Percentiles rank a stretch among this genome's conserved stretches.
Conservation (phyloP, 495 filamentous ascomycete genomes). For the Penicillium maclennaniae region DNA sequence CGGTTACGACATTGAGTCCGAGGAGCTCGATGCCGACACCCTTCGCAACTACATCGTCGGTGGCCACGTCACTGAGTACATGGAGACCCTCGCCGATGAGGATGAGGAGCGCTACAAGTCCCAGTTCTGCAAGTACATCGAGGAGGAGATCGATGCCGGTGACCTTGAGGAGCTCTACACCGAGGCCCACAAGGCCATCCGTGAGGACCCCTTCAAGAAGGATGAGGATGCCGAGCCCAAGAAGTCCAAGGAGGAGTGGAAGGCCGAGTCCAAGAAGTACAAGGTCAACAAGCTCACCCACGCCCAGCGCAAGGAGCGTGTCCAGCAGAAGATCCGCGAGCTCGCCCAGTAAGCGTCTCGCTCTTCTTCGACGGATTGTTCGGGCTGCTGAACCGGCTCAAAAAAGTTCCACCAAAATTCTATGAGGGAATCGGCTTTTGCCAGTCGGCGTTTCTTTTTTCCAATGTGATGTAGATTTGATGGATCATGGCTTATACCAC, state of each 20-base stretch:
- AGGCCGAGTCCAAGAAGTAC: slow-evolving; percentile 92
- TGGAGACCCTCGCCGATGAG: slow-evolving; percentile 99
- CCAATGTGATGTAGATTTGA: slow-evolving; percentile 26
- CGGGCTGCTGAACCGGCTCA: slow-evolving; percentile 17
- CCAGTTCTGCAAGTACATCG: slow-evolving; percentile 96
- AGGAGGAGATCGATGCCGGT: slow-evolving; percentile 93
- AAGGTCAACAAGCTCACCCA: slow-evolving; percentile 68
- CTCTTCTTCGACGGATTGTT: slow-evolving; percentile 18
- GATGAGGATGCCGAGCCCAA: slow-evolving; percentile 69
- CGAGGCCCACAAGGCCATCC: slow-evolving; percentile 94
- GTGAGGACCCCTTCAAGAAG: slow-evolving; percentile 97
- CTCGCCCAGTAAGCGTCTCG: slow-evolving; percentile 40
- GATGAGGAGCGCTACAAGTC: slow-evolving; percentile 99
- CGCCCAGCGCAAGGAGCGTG: slow-evolving; percentile 70
- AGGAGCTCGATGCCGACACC: slow-evolving; percentile 95
- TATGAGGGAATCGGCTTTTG: slow-evolving; percentile 26
- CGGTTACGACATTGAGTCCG: slow-evolving; percentile 90
- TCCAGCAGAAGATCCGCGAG: slow-evolving; percentile 84
- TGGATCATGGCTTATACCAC: slow-evolving; percentile 31
- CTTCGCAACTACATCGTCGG: slow-evolving; percentile 99
- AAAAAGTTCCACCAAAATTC: slow-evolving; percentile 22
- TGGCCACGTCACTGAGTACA: slow-evolving; percentile 98
- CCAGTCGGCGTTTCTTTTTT: slow-evolving; percentile 27
- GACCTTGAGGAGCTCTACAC: slow-evolving; percentile 94
- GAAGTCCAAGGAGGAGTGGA: slow-evolving; percentile 97